Evolutionary conservation across 176 grass and related monocot species (phyloP).

Genomic region (Rhynchospora breviuscula): DNA sequence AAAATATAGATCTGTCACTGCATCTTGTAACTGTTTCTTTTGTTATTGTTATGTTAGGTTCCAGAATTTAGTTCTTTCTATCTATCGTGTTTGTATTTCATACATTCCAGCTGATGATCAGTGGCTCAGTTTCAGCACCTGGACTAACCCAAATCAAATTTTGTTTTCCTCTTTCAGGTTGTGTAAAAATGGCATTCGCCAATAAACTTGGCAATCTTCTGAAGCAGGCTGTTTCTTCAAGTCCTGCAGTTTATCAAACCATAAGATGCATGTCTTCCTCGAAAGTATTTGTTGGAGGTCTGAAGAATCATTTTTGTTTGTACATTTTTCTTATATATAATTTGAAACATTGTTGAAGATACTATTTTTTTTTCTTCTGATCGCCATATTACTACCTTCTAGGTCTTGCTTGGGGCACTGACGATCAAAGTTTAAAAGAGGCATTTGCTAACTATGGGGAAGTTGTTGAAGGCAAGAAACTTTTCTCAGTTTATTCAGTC

Average conservation of each 20-base stretch:
- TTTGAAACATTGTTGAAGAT: not conserved
- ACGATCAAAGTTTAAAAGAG: constrained; percentile 52
- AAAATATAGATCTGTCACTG: not conserved
- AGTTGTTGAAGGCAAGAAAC: constrained; percentile 54
- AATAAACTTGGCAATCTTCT: constrained; percentile 65
- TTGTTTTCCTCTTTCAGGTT: constrained; percentile 24
- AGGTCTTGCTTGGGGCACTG: constrained; percentile 70
- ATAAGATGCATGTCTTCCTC: constrained; percentile 97
- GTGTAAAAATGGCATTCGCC: constrained; percentile 43
- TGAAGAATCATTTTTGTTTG: not conserved
- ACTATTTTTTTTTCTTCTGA: not conserved
- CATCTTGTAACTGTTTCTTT: not conserved
- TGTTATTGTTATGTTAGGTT: not conserved
- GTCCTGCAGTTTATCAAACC: constrained; percentile 52
- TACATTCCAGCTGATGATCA: not conserved
- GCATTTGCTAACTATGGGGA: constrained; percentile 63
- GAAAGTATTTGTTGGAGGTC: constrained; percentile 87
- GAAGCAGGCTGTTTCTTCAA: constrained; percentile 54
- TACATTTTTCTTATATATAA: not conserved
- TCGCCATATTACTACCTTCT: not conserved
- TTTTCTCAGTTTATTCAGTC: not conserved
- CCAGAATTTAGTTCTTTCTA: not conserved
- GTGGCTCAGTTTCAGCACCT: not conserved
- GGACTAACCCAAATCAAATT: not conserved
- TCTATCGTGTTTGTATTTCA: not conserved